Evolutionary conservation across 2,329 filamentous ascomycete species (phyloP), one percentile per base, ranked within the genome.

Genomic region (Domatiomyces globalis): DNA sequence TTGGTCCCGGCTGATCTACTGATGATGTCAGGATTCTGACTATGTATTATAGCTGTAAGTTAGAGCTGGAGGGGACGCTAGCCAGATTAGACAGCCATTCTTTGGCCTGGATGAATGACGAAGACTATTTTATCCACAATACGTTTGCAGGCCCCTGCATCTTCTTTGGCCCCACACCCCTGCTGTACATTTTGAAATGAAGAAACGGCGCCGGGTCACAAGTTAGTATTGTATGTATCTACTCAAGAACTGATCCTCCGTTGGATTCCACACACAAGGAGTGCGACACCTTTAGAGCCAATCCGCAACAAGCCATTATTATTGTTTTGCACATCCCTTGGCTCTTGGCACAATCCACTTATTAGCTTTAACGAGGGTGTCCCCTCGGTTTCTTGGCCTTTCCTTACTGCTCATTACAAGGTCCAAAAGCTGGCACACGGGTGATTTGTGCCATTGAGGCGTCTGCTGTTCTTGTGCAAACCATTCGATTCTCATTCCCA

Each of bases 1-100:
- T 60, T 53, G 52, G 52, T 52, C 58, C 56, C 54, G 58, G 54
- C 49, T 50, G 52, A 49, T 55, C 48, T 54, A 45, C 43, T 45
- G 12, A 20, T 45, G 12, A 45, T n/a, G 48, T 45, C 25, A 46
- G 29, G 18, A 46, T 20, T 47, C 27, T 46, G 51, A 51, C 12
- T 19, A n/a, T 20, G 43, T 20, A 45, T 45, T 19, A 27, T 45
- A 20, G 22, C 10, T 45, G 43, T 45, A 27, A 20, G 43, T 45
- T 20, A 20, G 43, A 27, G 43, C 1, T 20, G 17, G 12, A 45
- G 22, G 12, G 18, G 43, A 45, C 19, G 43, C n/a, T 20, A 45
- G 43, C 18, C n/a, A n/a, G n/a, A 45, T 20, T 39, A 39, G 33
- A 39, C 33, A 15, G 12, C 33, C 33, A 39, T 15, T 39, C 12